Base-by-base conservation (phyloP, 192 early-diverging fungal species). In the Mortierella antarctica region DNA sequence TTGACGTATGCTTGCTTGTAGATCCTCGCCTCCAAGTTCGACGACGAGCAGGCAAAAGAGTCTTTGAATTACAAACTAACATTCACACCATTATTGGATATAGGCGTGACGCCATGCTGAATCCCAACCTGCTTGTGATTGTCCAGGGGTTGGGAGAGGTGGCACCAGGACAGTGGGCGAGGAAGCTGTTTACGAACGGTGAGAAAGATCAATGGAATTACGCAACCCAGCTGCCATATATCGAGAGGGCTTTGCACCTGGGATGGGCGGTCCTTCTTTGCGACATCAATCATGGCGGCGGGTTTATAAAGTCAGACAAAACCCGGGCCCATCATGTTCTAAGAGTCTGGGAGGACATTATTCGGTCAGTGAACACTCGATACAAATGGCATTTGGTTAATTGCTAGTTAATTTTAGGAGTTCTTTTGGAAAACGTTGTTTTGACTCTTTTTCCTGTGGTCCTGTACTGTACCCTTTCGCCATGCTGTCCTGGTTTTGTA, bases 161-260 rank as follows among this genome's bases (percentile, higher is more conserved):
- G 7, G 57, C 76, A 2, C 76, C 76, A 7, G 76, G 76, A n/a
- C 76, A 79, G 42, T 79, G 76, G 76, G 76, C 76, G 8, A 21
- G 76, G 5, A 79, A 79, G 23, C 46, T 71, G 18, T 79, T 79
- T 48, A 79, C 76, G n/a, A 79, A 79, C 17, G 76, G 76, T 12
- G 41, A 61, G 17, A 20, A 47, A n/a, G 53, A 18, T 13, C 62
- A 79, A 55, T 79, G 62, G 57, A 11, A 46, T 4, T 45, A 61
- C 2, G 76, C 69, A 13, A 65, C 69, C 5, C 76, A 79, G 58
- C 61, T 79, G 5, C 64, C 76, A 0, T 79, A 71, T 40, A 79
- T 79, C 41, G 47, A 79, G 10, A 51, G 57, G 39, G 76, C 76
- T 0, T 6, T 47, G 12, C 40, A 55, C 0, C 45, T 54, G 7